Conservation (phyloP, 768 basidiomycete species). For the Boletus speciosus region DNA sequence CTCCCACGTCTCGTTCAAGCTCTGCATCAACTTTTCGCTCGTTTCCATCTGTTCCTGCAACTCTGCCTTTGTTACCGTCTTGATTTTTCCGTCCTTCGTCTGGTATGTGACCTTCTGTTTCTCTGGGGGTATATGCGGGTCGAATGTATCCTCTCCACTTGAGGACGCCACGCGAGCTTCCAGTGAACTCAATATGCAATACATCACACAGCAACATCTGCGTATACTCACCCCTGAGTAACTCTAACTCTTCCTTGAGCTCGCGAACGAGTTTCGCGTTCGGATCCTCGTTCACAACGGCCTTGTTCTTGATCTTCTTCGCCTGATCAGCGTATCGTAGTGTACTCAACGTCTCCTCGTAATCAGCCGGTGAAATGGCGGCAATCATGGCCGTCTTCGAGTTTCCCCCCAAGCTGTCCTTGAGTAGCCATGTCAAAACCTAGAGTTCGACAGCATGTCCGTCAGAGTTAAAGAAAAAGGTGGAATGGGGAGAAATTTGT, state of each 20-base stretch:
- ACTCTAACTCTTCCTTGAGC: slow-evolving; percentile 96
- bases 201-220: not conserved
- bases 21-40: slow-evolving; percentile 93
- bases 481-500: not conserved
- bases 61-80: slow-evolving; percentile 96
- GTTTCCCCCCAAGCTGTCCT: slow-evolving; percentile 96
- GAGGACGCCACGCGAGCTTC: slow-evolving; percentile 75
- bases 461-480: slow-evolving; percentile 2
- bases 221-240: slow-evolving; percentile 65
- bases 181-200: slow-evolving; percentile 5
- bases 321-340: slow-evolving; percentile 97
- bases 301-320: slow-evolving; percentile 99
- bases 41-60: slow-evolving; percentile 95
- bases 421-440: slow-evolving; percentile 97
- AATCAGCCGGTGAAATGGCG: slow-evolving; percentile 97
- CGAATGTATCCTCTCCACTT: slow-evolving; percentile 70
- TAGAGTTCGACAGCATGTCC: slow-evolving; percentile 27
- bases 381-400: slow-evolving; percentile 99
- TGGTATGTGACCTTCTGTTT: slow-evolving; percentile 94
- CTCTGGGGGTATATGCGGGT: slow-evolving; percentile 86
- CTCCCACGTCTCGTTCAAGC: slow-evolving; percentile 95
- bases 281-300: slow-evolving; percentile 98
- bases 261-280: slow-evolving; percentile 98
- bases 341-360: slow-evolving; percentile 95
- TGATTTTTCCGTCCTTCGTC: slow-evolving; percentile 89